These are phyloP conservation scores for Saturnispora silvae DNA, from an alignment of 805 yeast species.

Conservation along the genomic window DNA sequence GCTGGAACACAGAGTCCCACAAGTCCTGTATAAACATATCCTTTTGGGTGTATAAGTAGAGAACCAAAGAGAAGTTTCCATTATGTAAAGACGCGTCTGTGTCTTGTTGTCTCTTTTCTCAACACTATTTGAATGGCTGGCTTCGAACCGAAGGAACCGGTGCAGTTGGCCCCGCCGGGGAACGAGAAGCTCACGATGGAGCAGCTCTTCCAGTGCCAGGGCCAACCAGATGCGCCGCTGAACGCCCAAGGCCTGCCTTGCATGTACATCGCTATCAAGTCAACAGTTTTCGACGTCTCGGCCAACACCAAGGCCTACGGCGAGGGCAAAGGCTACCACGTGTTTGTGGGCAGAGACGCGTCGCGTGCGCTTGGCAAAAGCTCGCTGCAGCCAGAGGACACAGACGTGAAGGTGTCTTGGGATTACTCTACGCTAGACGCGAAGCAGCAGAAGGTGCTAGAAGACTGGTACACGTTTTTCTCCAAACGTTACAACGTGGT, in stretches of 20 bases:
- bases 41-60: no score
- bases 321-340: conserved; percentile 62
- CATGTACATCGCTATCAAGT: conserved; percentile 67
- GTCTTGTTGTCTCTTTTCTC: no score
- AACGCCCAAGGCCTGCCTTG: conserved; percentile 9
- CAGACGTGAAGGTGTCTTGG: conserved; percentile 33
- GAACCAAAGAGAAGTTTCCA: no score
- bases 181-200: conserved; percentile 30
- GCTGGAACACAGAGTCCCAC: conserved; percentile 68
- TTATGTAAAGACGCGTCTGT: no score
- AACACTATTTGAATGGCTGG: not conserved
- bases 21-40: not conserved
- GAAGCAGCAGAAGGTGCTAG: conserved; percentile 48
- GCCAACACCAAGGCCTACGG: conserved; percentile 60
- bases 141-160: conserved; percentile 38
- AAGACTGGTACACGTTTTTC: conserved; percentile 66
- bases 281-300: conserved; percentile 71
- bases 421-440: conserved; percentile 43
- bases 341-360: conserved; percentile 67
- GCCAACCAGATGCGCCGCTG: conserved; percentile 17
- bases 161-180: conserved; percentile 41
- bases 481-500: conserved; percentile 41
- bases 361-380: conserved; percentile 68
- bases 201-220: conserved; percentile 14
- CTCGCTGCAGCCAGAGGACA: conserved; percentile 44